Evolutionary conservation across 139 green algal genomes (phyloP).

Genomic region (Micractinium conductrix): DNA sequence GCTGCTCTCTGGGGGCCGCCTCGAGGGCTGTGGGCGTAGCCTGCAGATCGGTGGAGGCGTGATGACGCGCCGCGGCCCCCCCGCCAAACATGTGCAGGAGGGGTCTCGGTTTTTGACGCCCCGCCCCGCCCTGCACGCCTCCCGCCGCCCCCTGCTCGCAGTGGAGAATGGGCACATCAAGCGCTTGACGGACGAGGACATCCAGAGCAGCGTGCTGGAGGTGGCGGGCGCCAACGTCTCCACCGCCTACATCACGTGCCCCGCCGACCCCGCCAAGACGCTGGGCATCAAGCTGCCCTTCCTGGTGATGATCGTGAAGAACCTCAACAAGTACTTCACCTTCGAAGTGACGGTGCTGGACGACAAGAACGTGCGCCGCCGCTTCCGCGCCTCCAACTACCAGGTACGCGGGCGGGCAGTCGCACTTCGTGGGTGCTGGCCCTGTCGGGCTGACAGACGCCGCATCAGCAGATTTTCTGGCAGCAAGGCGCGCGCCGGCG

Average conservation of each 20-base stretch:
- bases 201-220: conserved; percentile 95
- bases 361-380: conserved; percentile 96
- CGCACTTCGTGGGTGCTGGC: neutral
- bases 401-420: conserved; percentile 68
- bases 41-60: too few species aligned
- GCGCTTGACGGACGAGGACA: conserved; percentile 96
- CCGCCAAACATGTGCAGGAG: too few species aligned
- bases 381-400: conserved; percentile 98
- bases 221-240: conserved; percentile 91
- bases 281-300: conserved; percentile 99
- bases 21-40: too few species aligned
- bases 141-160: conserved; percentile 42
- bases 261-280: conserved; percentile 86
- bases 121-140: neutral
- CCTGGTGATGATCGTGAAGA: conserved; percentile 98
- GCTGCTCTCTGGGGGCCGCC: neutral
- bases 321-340: conserved; percentile 96
- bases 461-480: neutral
- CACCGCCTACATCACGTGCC: conserved; percentile 94
- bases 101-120: too few species aligned
- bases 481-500: too few species aligned
- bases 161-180: conserved; percentile 96
- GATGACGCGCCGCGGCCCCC: too few species aligned
- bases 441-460: neutral
- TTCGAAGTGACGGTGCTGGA: conserved; percentile 98